Evolutionary conservation across 2,329 filamentous ascomycete genomes (phyloP).

Genomic region (Cladosporium sp.): DNA sequence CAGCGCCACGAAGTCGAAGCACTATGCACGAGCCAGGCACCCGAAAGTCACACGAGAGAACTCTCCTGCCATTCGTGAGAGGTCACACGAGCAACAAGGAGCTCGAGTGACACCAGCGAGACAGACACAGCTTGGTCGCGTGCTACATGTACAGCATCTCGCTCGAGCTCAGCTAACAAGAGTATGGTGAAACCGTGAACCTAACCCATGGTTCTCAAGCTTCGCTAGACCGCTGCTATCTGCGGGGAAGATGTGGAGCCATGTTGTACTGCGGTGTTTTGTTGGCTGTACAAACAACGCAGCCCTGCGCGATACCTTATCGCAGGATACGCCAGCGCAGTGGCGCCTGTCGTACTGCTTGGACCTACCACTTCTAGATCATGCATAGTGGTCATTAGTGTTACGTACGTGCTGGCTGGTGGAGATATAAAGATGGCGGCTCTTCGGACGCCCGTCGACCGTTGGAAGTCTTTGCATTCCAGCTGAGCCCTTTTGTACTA

Average conservation of each 20-base stretch:
- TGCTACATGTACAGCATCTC: no score
- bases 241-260: conserved; percentile 1
- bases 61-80: no score
- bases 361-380: background rate
- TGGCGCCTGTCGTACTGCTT: background rate
- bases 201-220: background rate
- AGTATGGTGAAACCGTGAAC: no score
- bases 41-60: no score
- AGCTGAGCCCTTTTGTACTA: background rate
- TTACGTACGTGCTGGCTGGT: background rate
- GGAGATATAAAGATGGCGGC: background rate
- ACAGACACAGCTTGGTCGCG: no score
- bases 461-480: background rate
- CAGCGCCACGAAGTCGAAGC: no score
- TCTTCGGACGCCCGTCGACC: background rate
- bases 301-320: background rate
- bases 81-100: no score
- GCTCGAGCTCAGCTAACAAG: no score
- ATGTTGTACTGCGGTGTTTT: background rate
- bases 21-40: no score
- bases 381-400: background rate
- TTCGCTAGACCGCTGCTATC: background rate
- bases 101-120: no score
- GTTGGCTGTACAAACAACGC: background rate
- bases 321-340: background rate